A percentile compares a stretch with the other conserved stretches of the same genome.
phyloP scores from a whole-genome alignment of 2,329 filamentous ascomycete genomes.

The Diplodia corticola region DNA sequence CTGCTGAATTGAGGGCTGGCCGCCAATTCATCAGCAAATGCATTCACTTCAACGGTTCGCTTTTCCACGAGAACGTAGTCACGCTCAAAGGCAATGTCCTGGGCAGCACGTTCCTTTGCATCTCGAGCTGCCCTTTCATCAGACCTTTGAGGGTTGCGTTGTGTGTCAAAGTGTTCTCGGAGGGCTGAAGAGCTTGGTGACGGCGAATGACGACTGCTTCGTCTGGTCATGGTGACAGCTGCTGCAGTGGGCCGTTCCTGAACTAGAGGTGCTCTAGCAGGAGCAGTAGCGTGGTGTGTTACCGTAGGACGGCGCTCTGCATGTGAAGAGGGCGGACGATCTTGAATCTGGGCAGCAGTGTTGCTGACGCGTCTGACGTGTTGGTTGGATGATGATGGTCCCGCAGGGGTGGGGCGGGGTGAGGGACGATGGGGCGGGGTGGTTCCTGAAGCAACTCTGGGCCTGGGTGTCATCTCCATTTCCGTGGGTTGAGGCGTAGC shows the following conservation, averaged over 20 bases:
- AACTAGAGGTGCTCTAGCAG: slow-evolving; percentile 41
- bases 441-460: slow-evolving; percentile 1
- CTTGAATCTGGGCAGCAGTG: slow-evolving; percentile 31
- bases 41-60: slow-evolving; percentile 92
- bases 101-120: slow-evolving; percentile 67
- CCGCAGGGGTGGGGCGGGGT: background rate
- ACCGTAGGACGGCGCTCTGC: slow-evolving; percentile 48
- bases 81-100: slow-evolving; percentile 86
- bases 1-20: slow-evolving; percentile 67
- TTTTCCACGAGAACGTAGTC: slow-evolving; percentile 98
- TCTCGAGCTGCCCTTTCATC: slow-evolving; percentile 43
- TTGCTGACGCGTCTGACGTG: slow-evolving; percentile 33
- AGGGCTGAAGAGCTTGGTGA: slow-evolving; percentile 49
- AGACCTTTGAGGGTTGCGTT: slow-evolving; percentile 43
- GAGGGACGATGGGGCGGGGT: slow-evolving; percentile 7
- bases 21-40: slow-evolving; percentile 91
- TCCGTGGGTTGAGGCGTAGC: background rate
- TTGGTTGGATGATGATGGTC: background rate
- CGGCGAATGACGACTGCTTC: slow-evolving; percentile 55
- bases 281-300: slow-evolving; percentile 48
- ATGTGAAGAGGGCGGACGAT: slow-evolving; percentile 37
- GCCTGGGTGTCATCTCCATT: slow-evolving; percentile 9
- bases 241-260: slow-evolving; percentile 40
- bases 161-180: slow-evolving; percentile 50
- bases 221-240: slow-evolving; percentile 58